These are phyloP conservation scores for Pseudogymnoascus sp. DNA, from an alignment of 2,329 filamentous ascomycete species.

Conservation along the genomic window DNA sequence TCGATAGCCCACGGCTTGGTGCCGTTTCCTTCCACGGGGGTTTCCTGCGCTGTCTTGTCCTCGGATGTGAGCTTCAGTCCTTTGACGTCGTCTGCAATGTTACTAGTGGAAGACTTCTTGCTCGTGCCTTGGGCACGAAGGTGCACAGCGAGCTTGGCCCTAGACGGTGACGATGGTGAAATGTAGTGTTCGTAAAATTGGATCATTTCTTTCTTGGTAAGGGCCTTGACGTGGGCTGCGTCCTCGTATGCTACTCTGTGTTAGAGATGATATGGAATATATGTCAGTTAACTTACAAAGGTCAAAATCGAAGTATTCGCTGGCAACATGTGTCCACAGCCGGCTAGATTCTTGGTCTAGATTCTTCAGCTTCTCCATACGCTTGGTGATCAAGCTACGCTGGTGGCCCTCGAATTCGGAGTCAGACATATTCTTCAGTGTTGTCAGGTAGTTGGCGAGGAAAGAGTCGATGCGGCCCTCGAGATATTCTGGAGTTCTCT, in stretches of 20 bases:
- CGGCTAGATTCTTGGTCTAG: conserved; percentile 73
- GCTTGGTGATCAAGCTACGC: conserved; percentile 75
- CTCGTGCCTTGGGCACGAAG: conserved; percentile 63
- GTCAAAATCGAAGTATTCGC: conserved; percentile 84
- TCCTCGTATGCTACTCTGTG: conserved; percentile 42
- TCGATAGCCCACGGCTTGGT: conserved; percentile 56
- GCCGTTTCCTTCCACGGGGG: conserved; percentile 31
- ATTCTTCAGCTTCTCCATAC: conserved; percentile 88
- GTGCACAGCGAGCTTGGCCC: conserved; percentile 81
- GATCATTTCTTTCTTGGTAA: conserved; percentile 73
- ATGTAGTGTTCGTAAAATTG: conserved; percentile 73
- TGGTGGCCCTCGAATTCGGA: conserved; percentile 86
- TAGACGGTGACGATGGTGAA: conserved; percentile 58
- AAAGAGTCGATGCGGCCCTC: conserved; percentile 85
- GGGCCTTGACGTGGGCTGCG: conserved; percentile 59
- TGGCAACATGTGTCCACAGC: conserved; percentile 78
- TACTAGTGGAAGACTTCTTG: conserved; percentile 31
- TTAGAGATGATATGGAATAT: background rate
- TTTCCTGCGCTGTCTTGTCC: conserved; percentile 21
- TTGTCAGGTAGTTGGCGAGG: conserved; percentile 56
- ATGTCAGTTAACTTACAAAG: conserved; percentile 49
- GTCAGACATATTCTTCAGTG: conserved; percentile 66
- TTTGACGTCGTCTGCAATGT: conserved; percentile 33
- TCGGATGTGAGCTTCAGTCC: conserved; percentile 25
- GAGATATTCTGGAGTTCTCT: conserved; percentile 73